phyloP scores from a whole-genome alignment of 73 alveolate species.

The Breviolum minutum region DNA sequence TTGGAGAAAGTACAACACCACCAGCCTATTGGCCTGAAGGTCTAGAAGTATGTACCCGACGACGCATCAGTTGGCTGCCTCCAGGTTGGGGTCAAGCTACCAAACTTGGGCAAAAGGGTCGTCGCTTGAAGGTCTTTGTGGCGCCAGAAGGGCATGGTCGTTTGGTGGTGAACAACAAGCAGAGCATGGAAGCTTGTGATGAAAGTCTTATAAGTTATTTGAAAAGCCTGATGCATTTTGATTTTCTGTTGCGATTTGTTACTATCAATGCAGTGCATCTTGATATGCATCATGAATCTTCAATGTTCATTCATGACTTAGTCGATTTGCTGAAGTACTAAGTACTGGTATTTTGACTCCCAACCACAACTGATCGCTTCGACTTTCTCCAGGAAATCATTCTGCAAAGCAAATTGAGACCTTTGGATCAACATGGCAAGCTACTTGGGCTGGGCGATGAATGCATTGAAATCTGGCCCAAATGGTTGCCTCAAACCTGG shows the following conservation, averaged over 20 bases:
- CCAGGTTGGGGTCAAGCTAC: conserved; percentile 59
- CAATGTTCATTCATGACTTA: too few species aligned
- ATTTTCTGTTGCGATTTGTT: too few species aligned
- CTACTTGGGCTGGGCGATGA: conserved; percentile 22
- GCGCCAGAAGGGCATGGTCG: conserved; percentile 64
- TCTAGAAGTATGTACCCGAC: not conserved
- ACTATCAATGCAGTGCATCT: too few species aligned
- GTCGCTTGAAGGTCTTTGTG: conserved; percentile 50
- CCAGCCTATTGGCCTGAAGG: conserved; percentile 39
- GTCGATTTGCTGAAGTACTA: too few species aligned
- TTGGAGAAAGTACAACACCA: conserved; percentile 6
- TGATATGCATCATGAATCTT: too few species aligned
- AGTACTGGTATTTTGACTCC: too few species aligned
- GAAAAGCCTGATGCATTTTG: too few species aligned
- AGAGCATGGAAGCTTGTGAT: conserved; percentile 1
- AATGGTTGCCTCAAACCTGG: conserved; percentile 17
- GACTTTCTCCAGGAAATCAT: not conserved
- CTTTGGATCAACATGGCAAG: conserved; percentile 51
- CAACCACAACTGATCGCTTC: too few species aligned
- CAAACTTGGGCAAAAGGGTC: conserved; percentile 38
- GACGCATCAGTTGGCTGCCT: conserved; percentile 63
- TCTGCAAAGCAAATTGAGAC: conserved; percentile 26
- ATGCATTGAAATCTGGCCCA: conserved; percentile 35
- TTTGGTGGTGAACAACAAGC: conserved; percentile 56
- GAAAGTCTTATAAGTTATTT: not conserved